These are phyloP conservation scores for Beauveria varroae DNA, from an alignment of 2,329 filamentous ascomycete genomes.

Conservation along the genomic window DNA sequence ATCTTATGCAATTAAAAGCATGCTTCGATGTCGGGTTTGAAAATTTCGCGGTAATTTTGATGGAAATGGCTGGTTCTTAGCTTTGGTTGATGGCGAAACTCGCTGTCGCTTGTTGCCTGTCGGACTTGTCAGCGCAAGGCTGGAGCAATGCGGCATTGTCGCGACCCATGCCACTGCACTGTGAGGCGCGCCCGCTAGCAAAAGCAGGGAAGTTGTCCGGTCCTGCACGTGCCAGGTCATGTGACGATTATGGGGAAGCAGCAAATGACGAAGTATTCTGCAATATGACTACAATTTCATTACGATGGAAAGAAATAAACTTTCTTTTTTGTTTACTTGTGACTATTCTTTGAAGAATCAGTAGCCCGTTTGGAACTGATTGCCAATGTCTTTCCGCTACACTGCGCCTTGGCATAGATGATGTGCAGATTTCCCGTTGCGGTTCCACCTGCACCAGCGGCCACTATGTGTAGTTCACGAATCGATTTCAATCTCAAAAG, in stretches of 20 bases:
- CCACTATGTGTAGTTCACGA: no score
- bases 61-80: neutral
- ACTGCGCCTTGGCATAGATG: no score
- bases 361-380: no score
- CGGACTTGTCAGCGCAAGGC: slow-evolving; percentile 5
- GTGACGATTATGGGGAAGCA: neutral
- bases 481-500: no score
- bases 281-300: no score
- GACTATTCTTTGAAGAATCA: no score
- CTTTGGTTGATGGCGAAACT: slow-evolving; percentile 2
- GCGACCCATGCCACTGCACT: neutral
- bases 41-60: neutral
- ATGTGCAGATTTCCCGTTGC: no score
- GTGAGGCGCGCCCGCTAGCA: neutral
- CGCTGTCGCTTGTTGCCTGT: neutral
- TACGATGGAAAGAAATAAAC: no score
- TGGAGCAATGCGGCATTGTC: neutral
- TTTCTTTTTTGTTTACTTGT: no score
- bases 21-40: neutral
- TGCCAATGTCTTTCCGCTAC: no score
- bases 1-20: neutral
- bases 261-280: no score
- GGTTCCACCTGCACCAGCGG: no score
- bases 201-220: neutral
- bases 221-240: slow-evolving; percentile 3